Percentiles rank a stretch among this genome's conserved stretches.
These are phyloP conservation scores for Globisporangium nodosum DNA, from an alignment of 352 stramenopile genomes.

Conservation along the genomic window DNA sequence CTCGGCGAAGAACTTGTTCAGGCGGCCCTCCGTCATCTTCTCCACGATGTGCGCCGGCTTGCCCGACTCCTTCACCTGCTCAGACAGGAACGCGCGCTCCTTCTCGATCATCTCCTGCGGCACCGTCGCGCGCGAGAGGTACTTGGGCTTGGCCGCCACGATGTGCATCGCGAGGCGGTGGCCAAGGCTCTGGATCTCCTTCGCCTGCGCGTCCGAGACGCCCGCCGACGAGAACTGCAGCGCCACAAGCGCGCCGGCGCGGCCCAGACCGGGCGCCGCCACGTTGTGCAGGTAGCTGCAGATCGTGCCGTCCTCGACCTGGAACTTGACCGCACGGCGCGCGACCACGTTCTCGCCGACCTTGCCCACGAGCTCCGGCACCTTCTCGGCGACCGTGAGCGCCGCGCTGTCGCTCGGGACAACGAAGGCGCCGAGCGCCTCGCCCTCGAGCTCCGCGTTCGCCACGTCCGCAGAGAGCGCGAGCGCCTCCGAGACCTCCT, in stretches of 20 bases:
- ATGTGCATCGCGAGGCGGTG: slow-evolving; percentile 96
- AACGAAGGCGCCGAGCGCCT: slow-evolving; percentile 37
- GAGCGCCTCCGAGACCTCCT: slow-evolving; percentile 41
- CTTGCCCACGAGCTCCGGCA: slow-evolving; percentile 77
- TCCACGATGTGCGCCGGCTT: slow-evolving; percentile 91
- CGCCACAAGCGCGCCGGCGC: slow-evolving; percentile 88
- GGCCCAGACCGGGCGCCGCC: slow-evolving; percentile 55
- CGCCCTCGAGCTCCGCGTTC: slow-evolving; percentile 21
- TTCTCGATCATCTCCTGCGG: slow-evolving; percentile 84
- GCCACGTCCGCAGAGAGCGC: slow-evolving; percentile 17
- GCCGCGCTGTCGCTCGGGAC: slow-evolving; percentile 33
- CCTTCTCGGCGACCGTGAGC: slow-evolving; percentile 48
- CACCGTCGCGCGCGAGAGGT: slow-evolving; percentile 85
- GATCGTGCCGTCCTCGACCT: slow-evolving; percentile 62
- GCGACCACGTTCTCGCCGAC: slow-evolving; percentile 87
- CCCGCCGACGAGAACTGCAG: slow-evolving; percentile 63
- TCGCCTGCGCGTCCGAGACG: slow-evolving; percentile 35
- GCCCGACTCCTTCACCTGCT: slow-evolving; percentile 83
- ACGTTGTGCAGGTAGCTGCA: slow-evolving; percentile 86
- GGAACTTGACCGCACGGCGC: slow-evolving; percentile 63
- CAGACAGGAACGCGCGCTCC: slow-evolving; percentile 87
- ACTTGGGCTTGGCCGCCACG: slow-evolving; percentile 90
- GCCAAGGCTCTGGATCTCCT: slow-evolving; percentile 69
- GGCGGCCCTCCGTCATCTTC: slow-evolving; percentile 92
- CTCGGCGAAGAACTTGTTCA: slow-evolving; percentile 93